A percentile compares a stretch with the other conserved stretches of the same genome.
These are phyloP conservation scores for Nicotiana otophora DNA, from an alignment of 257 asterid genomes.

Conservation along the genomic window DNA sequence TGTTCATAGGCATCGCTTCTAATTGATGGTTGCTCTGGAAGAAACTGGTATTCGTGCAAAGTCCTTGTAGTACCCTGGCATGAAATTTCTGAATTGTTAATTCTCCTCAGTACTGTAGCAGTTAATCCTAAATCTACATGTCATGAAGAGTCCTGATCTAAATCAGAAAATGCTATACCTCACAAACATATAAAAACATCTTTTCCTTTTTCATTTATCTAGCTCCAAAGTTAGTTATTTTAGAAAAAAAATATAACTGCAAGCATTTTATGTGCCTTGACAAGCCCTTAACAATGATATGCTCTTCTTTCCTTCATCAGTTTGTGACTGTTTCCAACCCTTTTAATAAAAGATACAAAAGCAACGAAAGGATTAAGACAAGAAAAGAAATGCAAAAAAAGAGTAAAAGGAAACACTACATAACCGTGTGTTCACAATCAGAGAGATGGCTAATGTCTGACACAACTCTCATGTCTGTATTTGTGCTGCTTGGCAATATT, in stretches of 20 bases:
- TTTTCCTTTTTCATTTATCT: neutral
- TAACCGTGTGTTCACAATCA: neutral
- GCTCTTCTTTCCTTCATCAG: slow-evolving; percentile 3
- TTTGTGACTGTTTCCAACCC: neutral
- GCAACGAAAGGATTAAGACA: neutral
- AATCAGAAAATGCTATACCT: neutral
- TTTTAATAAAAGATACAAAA: neutral
- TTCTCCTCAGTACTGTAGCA: slow-evolving; percentile 5
- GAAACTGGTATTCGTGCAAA: slow-evolving; percentile 72
- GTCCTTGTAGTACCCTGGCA: slow-evolving; percentile 66
- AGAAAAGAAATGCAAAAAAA: neutral
- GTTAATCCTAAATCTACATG: neutral
- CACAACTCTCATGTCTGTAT: neutral
- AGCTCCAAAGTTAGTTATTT: neutral
- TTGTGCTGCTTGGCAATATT: neutral
- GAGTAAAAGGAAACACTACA: neutral
- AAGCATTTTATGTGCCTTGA: neutral
- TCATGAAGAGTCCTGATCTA: neutral
- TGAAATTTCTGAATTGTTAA: slow-evolving; percentile 8
- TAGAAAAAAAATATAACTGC: neutral
- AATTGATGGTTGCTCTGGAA: slow-evolving; percentile 71
- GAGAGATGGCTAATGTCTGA: neutral
- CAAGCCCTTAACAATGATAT: neutral
- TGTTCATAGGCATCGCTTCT: slow-evolving; percentile 51
- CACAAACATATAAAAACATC: neutral